A percentile compares a stretch with the other conserved stretches of the same genome.
phyloP scores from a whole-genome alignment of 2,329 filamentous ascomycete genomes.

The Sarocladiaceae sp. region DNA sequence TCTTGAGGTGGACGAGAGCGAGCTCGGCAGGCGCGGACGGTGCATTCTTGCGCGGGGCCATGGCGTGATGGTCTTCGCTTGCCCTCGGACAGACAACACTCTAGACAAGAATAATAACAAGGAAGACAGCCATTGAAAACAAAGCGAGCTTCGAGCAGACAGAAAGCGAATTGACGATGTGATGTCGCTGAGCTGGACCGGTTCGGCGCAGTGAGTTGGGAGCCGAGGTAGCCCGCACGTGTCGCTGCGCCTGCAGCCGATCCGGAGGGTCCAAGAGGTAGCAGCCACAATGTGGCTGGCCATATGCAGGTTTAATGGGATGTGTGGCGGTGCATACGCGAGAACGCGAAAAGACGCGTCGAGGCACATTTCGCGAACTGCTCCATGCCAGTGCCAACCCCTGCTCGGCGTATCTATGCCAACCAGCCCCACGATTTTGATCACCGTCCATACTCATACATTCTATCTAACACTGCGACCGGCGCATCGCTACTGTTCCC shows the following conservation, averaged over 20 bases:
- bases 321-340: conserved; percentile 20
- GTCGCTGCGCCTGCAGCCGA: conserved; percentile 4
- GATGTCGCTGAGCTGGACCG: not conserved
- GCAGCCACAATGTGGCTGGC: conserved; percentile 13
- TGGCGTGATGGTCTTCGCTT: conserved; percentile 18
- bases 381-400: conserved; percentile 3
- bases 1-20: conserved; percentile 81
- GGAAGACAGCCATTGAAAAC: conserved; percentile 1
- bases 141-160: not conserved
- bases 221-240: conserved; percentile 13
- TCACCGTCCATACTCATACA: conserved; percentile 1
- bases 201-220: not conserved
- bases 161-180: not conserved
- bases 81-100: no score
- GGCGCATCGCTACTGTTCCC: conserved; percentile 3
- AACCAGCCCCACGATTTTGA: conserved; percentile 13
- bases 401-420: conserved; percentile 7
- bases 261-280: conserved; percentile 1
- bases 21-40: conserved; percentile 73
- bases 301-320: conserved; percentile 19
- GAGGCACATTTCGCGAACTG: conserved; percentile 5
- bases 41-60: conserved; percentile 47
- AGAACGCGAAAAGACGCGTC: conserved; percentile 30
- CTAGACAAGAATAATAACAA: not conserved
- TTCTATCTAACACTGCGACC: conserved; percentile 5